Conservation (phyloP, 441 rosid genomes). For the Pelargonium myrrhifolium region DNA sequence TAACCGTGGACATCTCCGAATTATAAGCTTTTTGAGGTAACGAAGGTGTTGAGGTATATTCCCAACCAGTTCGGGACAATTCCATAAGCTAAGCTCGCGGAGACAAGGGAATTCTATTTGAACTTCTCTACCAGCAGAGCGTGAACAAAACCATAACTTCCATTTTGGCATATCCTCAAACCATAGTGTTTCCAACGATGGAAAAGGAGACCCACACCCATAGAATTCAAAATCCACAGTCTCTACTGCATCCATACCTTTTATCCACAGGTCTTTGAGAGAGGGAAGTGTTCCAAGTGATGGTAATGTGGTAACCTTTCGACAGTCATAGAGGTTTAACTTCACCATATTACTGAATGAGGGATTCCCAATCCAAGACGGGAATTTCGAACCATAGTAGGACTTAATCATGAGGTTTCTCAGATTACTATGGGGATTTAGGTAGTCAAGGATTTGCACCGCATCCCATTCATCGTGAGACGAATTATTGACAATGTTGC, state of each 20-base stretch:
- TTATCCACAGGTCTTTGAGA: slow-evolving; percentile 16
- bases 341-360: slow-evolving; percentile 15
- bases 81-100: slow-evolving; percentile 13
- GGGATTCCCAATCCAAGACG: slow-evolving; percentile 22
- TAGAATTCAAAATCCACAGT: slow-evolving; percentile 14
- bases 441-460: slow-evolving; percentile 12
- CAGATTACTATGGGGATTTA: slow-evolving; percentile 17
- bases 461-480: neutral
- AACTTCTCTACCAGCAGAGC: slow-evolving; percentile 5
- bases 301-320: slow-evolving; percentile 15
- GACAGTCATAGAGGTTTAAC: neutral
- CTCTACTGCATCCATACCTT: slow-evolving; percentile 13
- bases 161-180: slow-evolving; percentile 19
- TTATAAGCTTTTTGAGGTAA: slow-evolving; percentile 15
- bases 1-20: slow-evolving; percentile 2
- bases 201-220: slow-evolving; percentile 14
- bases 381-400: slow-evolving; percentile 17
- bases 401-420: slow-evolving; percentile 13
- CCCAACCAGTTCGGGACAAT: neutral
- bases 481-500: neutral
- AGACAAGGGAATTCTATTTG: slow-evolving; percentile 20
- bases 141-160: slow-evolving; percentile 15
- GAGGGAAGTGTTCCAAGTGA: slow-evolving; percentile 25
- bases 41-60: slow-evolving; percentile 7
- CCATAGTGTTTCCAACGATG: slow-evolving; percentile 14